These are phyloP conservation scores for Colletotrichum melonis DNA, from an alignment of 2,329 filamentous ascomycete genomes.

Conservation along the genomic window DNA sequence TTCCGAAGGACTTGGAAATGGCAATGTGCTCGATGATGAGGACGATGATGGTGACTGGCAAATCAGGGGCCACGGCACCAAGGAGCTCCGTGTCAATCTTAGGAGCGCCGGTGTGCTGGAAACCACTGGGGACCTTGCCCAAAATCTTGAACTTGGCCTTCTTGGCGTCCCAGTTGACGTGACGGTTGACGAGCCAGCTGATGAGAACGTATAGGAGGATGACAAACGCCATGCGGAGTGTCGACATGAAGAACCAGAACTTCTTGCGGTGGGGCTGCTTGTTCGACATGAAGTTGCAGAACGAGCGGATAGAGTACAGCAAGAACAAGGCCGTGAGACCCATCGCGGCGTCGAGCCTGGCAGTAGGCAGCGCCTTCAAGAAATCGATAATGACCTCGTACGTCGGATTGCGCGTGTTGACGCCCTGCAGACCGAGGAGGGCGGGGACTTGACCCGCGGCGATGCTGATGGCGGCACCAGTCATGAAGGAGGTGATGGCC, in stretches of 20 bases:
- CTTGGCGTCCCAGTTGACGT: constrained; percentile 57
- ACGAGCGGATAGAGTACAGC: constrained; percentile 72
- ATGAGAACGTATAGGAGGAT: constrained; percentile 85
- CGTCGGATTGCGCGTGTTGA: constrained; percentile 58
- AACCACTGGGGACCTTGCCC: constrained; percentile 77
- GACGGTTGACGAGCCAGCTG: constrained; percentile 76
- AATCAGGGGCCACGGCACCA: constrained; percentile 69
- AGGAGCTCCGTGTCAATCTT: constrained; percentile 70
- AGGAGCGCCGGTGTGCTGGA: constrained; percentile 76
- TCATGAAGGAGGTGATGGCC: constrained; percentile 63
- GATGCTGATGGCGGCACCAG: constrained; percentile 62
- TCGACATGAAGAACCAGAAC: constrained; percentile 82
- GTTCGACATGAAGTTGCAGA: constrained; percentile 73
- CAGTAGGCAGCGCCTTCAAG: constrained; percentile 50
- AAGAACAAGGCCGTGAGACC: constrained; percentile 75
- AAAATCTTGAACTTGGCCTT: constrained; percentile 73
- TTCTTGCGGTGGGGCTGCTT: constrained; percentile 75
- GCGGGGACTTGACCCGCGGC: constrained; percentile 59
- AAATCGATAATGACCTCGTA: constrained; percentile 59
- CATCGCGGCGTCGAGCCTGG: constrained; percentile 76
- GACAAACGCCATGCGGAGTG: constrained; percentile 82
- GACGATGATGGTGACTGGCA: constrained; percentile 82
- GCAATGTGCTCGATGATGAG: constrained; percentile 86
- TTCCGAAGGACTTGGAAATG: constrained; percentile 85
- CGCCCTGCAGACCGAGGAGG: constrained; percentile 53